These are phyloP conservation scores for Pichia ethanolica DNA, from an alignment of 805 yeast species.

Conservation along the genomic window DNA sequence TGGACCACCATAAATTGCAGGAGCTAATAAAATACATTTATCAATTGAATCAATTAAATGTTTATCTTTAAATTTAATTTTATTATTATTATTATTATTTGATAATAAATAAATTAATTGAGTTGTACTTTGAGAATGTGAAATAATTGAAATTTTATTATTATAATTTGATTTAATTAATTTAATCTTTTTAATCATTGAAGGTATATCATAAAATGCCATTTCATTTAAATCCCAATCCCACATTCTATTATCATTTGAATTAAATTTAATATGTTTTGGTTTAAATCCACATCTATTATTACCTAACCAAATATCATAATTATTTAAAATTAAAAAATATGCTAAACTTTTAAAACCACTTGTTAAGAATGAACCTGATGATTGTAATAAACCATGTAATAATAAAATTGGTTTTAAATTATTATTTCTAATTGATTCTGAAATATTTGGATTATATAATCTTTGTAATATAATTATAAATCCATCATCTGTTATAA, in stretches of 20 bases:
- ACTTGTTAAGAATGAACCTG: slow-evolving; percentile 78
- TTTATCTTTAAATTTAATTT: slow-evolving; percentile 13
- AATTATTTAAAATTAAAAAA: slow-evolving; percentile 43
- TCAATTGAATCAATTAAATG: slow-evolving; percentile 31
- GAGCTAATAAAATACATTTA: slow-evolving; percentile 72
- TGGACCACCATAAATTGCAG: slow-evolving; percentile 86
- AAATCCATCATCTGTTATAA: slow-evolving; percentile 77
- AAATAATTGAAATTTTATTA: slow-evolving; percentile 51
- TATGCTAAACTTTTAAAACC: slow-evolving; percentile 75
- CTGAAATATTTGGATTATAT: slow-evolving; percentile 37
- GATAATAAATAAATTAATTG: slow-evolving; percentile 64
- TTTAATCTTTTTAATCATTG: slow-evolving; percentile 46
- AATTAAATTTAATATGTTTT: slow-evolving; percentile 43
- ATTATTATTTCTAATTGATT: neutral
- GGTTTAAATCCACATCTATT: slow-evolving; percentile 84
- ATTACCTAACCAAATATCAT: slow-evolving; percentile 88
- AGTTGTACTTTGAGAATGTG: slow-evolving; percentile 93
- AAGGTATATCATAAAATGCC: slow-evolving; percentile 71
- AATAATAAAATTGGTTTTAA: slow-evolving; percentile 59
- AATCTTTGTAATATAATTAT: slow-evolving; percentile 51
- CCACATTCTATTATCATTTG: slow-evolving; percentile 60
- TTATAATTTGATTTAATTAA: slow-evolving; percentile 26
- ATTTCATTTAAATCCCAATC: slow-evolving; percentile 87
- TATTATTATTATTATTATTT: slow-evolving; percentile 14
- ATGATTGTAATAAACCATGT: slow-evolving; percentile 84